Base-by-base conservation (phyloP, 495 filamentous ascomycete genomes). In the Penicillium samsonianum region DNA sequence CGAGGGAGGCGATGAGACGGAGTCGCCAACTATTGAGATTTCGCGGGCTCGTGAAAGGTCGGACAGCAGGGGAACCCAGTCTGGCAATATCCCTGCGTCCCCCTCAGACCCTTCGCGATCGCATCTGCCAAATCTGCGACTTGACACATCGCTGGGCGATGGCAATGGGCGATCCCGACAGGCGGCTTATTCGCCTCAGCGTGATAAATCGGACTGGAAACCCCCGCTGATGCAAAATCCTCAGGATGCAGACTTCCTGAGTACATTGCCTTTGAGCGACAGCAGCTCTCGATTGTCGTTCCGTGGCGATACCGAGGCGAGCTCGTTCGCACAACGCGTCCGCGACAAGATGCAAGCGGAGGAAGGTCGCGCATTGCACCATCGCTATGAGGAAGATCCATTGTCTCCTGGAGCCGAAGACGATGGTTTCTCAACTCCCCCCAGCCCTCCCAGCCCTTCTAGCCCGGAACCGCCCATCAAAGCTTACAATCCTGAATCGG, bases 1-100 rank as follows among this genome's bases (percentile, higher is more conserved):
- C 23, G 84, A 90, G 64, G 92, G 92, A 22, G 92, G 92, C 14
- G 91, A 96, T 70, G 91, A 95, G 59, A 84, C 87, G 41, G 86
- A 89, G 37, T 70, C 74, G 4, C 87, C 88, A 6, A 81, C 84
- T 0, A 76, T 83, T 19, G 89, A 92, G 63, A 86, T 96, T 17
- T 83, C 82, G 0, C 77, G 72, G 62, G 70, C 63, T 47, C 78
- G 78, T 49, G 78, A 78, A 61, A 74, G 74, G 48, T 64, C 75
- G 17, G 77, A 67, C 55, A 75, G 75, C 1, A 65, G 55, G 20
- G 50, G 54, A 3, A 25, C 53, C 3, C 44, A 59, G 28, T 42
- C 53, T 11, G 55, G 33, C 7, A 59, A 62, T 23, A 38, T 50
- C 2, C 47, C 65, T 7, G 59, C 55, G 6, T 53, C 54, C n/a